phyloP scores from a whole-genome alignment of 1,139 yeast species.

The Kodamaea alishanica region DNA sequence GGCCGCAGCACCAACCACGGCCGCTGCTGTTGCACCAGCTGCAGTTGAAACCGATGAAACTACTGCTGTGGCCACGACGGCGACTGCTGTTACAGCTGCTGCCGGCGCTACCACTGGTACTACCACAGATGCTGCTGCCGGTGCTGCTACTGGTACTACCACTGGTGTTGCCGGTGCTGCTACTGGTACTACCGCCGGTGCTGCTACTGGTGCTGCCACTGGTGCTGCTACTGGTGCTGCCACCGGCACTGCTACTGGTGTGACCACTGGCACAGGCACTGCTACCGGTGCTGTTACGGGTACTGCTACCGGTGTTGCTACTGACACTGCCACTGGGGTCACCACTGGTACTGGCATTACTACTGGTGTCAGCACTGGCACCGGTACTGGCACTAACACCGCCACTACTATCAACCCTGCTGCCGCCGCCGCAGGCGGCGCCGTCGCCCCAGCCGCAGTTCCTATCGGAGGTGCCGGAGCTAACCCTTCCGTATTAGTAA shows the following conservation, averaged over 20 bases:
- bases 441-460: slow-evolving; percentile 9
- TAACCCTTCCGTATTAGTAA: neutral
- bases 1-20: slow-evolving; percentile 5
- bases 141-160: slow-evolving; percentile 13
- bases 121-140: slow-evolving; percentile 10
- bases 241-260: slow-evolving; percentile 30
- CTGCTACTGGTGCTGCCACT: slow-evolving; percentile 11
- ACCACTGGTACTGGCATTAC: slow-evolving; percentile 8
- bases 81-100: slow-evolving; percentile 8
- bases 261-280: slow-evolving; percentile 32
- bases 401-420: slow-evolving; percentile 9
- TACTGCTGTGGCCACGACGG: slow-evolving; percentile 7
- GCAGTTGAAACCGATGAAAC: slow-evolving; percentile 10
- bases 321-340: slow-evolving; percentile 7
- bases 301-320: slow-evolving; percentile 11
- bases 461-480: slow-evolving; percentile 9
- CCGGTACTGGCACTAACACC: slow-evolving; percentile 7
- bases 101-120: slow-evolving; percentile 13
- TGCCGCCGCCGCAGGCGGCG: slow-evolving; percentile 8
- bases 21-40: slow-evolving; percentile 13
- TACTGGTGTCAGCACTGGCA: slow-evolving; percentile 3
- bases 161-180: slow-evolving; percentile 12
- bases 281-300: slow-evolving; percentile 19
- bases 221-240: slow-evolving; percentile 19
- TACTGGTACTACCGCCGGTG: slow-evolving; percentile 12